Percentiles rank a stretch among this genome's conserved stretches.
Evolutionary conservation across 345 rosid genomes (phyloP).

Genomic region (Rhodamnia argentea): DNA sequence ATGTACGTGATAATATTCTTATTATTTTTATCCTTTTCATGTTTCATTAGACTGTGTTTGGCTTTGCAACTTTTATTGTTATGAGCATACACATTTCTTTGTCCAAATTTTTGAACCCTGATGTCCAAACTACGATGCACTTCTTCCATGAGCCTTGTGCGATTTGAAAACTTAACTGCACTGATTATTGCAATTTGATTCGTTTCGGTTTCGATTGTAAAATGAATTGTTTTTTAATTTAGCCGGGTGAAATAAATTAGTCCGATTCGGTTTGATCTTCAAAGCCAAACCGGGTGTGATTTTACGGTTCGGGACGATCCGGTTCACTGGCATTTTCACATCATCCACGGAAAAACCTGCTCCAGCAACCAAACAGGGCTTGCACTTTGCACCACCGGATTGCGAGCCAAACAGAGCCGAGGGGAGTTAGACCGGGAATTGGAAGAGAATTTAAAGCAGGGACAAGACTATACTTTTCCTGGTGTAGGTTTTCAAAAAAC

Average conservation of each 20-base stretch:
- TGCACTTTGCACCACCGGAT: too few species aligned
- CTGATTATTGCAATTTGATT: background rate
- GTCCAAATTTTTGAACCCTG: too few species aligned
- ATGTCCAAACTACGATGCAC: too few species aligned
- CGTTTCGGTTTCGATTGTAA: rapidly evolving
- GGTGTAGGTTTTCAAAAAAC: background rate
- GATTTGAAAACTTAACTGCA: rapidly evolving
- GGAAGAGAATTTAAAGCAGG: background rate
- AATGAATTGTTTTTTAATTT: background rate
- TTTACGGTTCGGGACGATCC: background rate
- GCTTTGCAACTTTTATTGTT: background rate
- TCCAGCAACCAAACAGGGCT: rapidly evolving
- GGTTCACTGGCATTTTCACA: background rate
- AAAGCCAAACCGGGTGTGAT: too few species aligned
- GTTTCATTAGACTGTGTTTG: background rate
- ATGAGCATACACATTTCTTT: background rate
- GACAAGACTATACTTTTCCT: background rate
- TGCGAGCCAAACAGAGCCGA: too few species aligned
- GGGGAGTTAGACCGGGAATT: too few species aligned
- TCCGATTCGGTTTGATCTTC: background rate
- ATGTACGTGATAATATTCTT: background rate
- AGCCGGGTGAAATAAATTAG: background rate
- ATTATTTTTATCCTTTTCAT: background rate
- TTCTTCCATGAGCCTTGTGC: too few species aligned
- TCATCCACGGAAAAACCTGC: background rate